These are phyloP conservation scores for Geotrichum armillariae DNA, from an alignment of 1,139 yeast species.

Conservation along the genomic window DNA sequence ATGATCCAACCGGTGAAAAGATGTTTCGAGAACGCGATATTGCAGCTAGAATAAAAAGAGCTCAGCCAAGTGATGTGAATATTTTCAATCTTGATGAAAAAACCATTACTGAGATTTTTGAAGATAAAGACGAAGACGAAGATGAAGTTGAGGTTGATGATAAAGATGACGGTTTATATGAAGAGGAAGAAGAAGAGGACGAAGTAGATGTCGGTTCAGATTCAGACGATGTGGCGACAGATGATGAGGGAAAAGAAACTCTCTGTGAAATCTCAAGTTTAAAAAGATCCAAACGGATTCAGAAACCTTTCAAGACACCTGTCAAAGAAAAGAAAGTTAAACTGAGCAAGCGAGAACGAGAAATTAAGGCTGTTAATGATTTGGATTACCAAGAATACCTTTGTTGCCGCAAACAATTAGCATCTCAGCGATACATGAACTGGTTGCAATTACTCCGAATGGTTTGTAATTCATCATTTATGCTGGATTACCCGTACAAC, in stretches of 20 bases:
- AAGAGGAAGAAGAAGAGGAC: not conserved
- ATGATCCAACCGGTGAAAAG: slow-evolving; percentile 97
- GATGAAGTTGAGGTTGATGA: not conserved
- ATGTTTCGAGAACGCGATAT: slow-evolving; percentile 84
- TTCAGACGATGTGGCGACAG: not conserved
- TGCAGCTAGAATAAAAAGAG: not conserved
- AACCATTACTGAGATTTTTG: not conserved
- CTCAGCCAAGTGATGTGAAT: not conserved
- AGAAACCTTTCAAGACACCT: not conserved
- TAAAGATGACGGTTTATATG: not conserved
- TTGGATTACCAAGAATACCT: not conserved
- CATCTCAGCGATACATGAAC: not conserved
- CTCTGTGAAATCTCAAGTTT: no score
- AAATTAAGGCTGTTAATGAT: not conserved
- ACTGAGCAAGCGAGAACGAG: not conserved
- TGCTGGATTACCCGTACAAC: slow-evolving; percentile 87
- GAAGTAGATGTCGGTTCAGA: not conserved
- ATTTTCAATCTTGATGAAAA: not conserved
- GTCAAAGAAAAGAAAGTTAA: not conserved
- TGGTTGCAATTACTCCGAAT: slow-evolving; percentile 48
- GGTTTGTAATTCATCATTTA: slow-evolving; percentile 92
- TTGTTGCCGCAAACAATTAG: not conserved
- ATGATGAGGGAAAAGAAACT: no score
- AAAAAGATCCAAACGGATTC: not conserved
- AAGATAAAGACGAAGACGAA: not conserved